Percentiles rank a stretch among this genome's conserved stretches.
phyloP scores from a whole-genome alignment of 2,329 filamentous ascomycete genomes.

The Fusarium albosuccineum region DNA sequence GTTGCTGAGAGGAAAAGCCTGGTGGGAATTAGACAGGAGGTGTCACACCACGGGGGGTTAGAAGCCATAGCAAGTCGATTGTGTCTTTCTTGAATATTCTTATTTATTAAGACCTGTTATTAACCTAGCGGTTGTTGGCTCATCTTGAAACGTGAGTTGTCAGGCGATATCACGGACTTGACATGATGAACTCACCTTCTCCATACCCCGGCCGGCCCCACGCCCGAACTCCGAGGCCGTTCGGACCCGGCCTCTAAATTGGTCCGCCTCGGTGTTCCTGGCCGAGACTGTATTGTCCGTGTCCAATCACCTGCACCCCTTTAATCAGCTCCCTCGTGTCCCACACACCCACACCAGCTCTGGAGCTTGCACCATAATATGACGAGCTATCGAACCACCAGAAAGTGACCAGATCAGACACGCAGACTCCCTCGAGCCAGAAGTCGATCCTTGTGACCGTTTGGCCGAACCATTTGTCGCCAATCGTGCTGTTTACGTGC shows the following conservation, averaged over 20 bases:
- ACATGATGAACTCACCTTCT: background rate
- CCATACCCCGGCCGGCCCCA: slow-evolving; percentile 31
- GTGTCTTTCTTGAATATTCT: background rate
- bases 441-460: slow-evolving; percentile 31
- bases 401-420: slow-evolving; percentile 29
- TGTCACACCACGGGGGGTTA: background rate
- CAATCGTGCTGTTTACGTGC: slow-evolving; percentile 12
- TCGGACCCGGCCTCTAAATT: slow-evolving; percentile 32
- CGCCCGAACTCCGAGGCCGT: slow-evolving; percentile 27
- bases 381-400: slow-evolving; percentile 41
- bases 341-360: slow-evolving; percentile 36
- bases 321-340: slow-evolving; percentile 35
- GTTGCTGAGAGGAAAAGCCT: slow-evolving; percentile 5
- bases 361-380: slow-evolving; percentile 33
- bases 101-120: background rate
- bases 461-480: slow-evolving; percentile 31
- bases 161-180: background rate
- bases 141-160: background rate
- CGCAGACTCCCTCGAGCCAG: slow-evolving; percentile 21
- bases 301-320: slow-evolving; percentile 29
- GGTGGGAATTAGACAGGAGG: slow-evolving; percentile 12
- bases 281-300: slow-evolving; percentile 1
- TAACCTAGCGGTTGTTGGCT: background rate
- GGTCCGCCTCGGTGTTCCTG: slow-evolving; percentile 20
- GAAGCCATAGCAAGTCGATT: background rate